phyloP scores from a whole-genome alignment of 345 rosid species.

The Erucastrum elatum region DNA sequence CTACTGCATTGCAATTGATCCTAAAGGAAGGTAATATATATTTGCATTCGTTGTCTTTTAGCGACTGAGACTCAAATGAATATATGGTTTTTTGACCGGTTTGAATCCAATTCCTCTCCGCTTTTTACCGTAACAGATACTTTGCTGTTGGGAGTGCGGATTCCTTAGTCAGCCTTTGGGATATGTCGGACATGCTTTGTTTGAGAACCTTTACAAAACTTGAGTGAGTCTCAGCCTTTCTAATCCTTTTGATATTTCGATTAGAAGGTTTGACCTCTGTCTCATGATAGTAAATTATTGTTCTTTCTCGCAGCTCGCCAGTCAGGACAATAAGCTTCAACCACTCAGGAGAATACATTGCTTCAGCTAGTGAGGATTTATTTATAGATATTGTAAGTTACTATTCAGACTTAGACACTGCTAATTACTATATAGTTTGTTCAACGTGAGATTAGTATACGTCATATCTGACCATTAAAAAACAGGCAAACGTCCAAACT shows the following conservation, averaged over 20 bases:
- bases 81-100: not conserved
- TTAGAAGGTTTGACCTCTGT: not conserved
- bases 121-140: constrained; percentile 49
- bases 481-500: constrained; percentile 85
- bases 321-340: constrained; percentile 95
- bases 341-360: constrained; percentile 75
- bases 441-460: constrained; percentile 7
- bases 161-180: constrained; percentile 98
- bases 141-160: constrained; percentile 99
- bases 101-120: constrained; percentile 2
- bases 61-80: not conserved
- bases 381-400: constrained; percentile 81
- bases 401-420: not conserved
- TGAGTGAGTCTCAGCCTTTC: constrained; percentile 57
- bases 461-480: constrained; percentile 9
- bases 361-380: constrained; percentile 95
- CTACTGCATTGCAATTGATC: constrained; percentile 96
- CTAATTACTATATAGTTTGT: not conserved
- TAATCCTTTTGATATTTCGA: too few species aligned
- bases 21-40: constrained; percentile 71
- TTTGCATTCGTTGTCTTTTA: not conserved
- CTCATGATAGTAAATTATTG: constrained; percentile 11
- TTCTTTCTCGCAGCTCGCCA: constrained; percentile 65
- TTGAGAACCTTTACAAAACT: constrained; percentile 85
- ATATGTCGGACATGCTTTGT: constrained; percentile 91